A percentile compares a stretch with the other conserved stretches of the same genome.
These are phyloP conservation scores for Epichloe uncinata DNA, from an alignment of 2,329 filamentous ascomycete genomes.

Conservation along the genomic window DNA sequence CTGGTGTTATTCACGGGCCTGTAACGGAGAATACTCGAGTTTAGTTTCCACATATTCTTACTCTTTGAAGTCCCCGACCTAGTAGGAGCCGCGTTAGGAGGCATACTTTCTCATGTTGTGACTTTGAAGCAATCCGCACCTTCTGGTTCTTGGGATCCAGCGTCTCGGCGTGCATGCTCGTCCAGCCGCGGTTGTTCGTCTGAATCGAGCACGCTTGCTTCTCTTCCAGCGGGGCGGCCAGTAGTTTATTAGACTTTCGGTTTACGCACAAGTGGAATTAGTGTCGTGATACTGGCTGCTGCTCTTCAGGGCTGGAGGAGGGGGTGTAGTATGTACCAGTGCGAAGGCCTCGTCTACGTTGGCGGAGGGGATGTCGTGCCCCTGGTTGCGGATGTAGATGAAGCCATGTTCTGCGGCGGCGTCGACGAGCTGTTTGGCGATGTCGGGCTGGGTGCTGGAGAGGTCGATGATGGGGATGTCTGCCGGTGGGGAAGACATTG, in stretches of 20 bases:
- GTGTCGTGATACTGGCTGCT: too few species aligned
- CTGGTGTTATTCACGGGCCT: neutral
- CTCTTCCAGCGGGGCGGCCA: slow-evolving; percentile 52
- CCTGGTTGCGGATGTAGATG: slow-evolving; percentile 71
- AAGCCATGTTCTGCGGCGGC: slow-evolving; percentile 79
- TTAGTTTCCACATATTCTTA: slow-evolving; percentile 20
- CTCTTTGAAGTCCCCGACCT: slow-evolving; percentile 85
- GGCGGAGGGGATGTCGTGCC: slow-evolving; percentile 49
- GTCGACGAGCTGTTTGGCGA: slow-evolving; percentile 58
- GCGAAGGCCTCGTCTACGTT: slow-evolving; percentile 61
- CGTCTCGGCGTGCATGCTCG: slow-evolving; percentile 75
- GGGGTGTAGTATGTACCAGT: slow-evolving; percentile 40
- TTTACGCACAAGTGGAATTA: neutral
- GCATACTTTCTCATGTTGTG: neutral
- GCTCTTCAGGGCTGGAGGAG: neutral
- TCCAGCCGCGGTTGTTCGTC: slow-evolving; percentile 78
- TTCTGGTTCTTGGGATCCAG: slow-evolving; percentile 73
- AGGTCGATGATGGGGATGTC: slow-evolving; percentile 77
- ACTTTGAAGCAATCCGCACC: slow-evolving; percentile 29
- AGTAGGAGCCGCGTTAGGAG: neutral
- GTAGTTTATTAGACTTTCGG: slow-evolving; percentile 52
- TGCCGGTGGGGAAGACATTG: slow-evolving; percentile 18
- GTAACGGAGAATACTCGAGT: too few species aligned
- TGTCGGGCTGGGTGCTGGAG: slow-evolving; percentile 37
- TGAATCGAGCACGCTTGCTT: slow-evolving; percentile 65